phyloP scores from a whole-genome alignment of 1,284 basidiomycete genomes.

The Trichosporon sp. region DNA sequence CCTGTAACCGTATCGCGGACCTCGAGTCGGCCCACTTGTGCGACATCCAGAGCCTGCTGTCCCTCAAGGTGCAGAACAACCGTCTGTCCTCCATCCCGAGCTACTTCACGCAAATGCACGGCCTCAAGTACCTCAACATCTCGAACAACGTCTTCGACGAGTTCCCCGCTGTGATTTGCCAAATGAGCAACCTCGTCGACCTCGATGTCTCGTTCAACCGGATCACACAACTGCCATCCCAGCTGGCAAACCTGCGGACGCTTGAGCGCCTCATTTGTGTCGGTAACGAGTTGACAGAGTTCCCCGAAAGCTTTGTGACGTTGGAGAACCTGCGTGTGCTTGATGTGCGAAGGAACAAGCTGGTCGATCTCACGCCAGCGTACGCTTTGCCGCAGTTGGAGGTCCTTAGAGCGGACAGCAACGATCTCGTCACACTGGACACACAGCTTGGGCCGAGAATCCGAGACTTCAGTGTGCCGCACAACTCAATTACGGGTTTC shows the following conservation, averaged over 20 bases:
- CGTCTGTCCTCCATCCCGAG: slow-evolving; percentile 78
- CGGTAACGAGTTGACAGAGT: slow-evolving; percentile 73
- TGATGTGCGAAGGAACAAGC: slow-evolving; percentile 77
- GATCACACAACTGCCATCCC: slow-evolving; percentile 72
- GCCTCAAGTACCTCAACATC: slow-evolving; percentile 78
- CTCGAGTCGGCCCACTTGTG: slow-evolving; percentile 81
- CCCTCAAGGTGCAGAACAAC: slow-evolving; percentile 86
- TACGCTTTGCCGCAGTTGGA: slow-evolving; percentile 65
- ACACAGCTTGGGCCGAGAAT: slow-evolving; percentile 64
- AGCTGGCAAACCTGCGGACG: slow-evolving; percentile 64
- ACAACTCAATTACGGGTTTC: slow-evolving; percentile 61
- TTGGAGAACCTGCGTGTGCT: slow-evolving; percentile 64
- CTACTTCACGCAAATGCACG: slow-evolving; percentile 70
- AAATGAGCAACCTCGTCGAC: slow-evolving; percentile 68
- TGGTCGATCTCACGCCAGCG: slow-evolving; percentile 67
- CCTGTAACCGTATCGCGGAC: slow-evolving; percentile 86
- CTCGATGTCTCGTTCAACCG: slow-evolving; percentile 95
- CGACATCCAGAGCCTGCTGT: slow-evolving; percentile 65
- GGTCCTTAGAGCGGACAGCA: slow-evolving; percentile 70
- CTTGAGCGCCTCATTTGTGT: slow-evolving; percentile 78
- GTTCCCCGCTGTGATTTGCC: slow-evolving; percentile 73
- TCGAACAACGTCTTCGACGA: slow-evolving; percentile 91
- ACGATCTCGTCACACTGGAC: slow-evolving; percentile 71
- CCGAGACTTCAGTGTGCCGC: slow-evolving; percentile 48
- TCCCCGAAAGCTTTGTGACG: slow-evolving; percentile 64